These are phyloP conservation scores for Calonectria hongkongensis DNA, from an alignment of 2,329 filamentous ascomycete genomes.

Conservation along the genomic window DNA sequence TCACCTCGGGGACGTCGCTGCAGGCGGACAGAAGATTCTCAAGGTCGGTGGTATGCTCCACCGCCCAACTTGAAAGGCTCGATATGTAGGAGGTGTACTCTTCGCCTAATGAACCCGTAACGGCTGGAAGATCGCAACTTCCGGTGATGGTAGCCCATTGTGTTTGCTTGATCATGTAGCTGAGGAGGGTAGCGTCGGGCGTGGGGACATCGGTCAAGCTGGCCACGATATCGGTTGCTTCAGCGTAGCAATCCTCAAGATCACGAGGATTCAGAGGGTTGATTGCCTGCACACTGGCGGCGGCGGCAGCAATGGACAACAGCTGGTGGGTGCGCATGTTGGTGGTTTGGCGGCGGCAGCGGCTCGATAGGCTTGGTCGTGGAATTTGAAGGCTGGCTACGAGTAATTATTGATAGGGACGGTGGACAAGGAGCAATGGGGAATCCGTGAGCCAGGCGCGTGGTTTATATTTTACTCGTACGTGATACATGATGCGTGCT, in stretches of 20 bases:
- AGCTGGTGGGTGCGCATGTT: constrained; percentile 3
- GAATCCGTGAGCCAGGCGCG: too few species aligned
- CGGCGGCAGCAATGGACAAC: background rate
- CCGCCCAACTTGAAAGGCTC: constrained; percentile 1
- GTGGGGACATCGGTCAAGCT: background rate
- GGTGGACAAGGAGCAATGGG: background rate
- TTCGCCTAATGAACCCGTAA: background rate
- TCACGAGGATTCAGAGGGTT: constrained; percentile 3
- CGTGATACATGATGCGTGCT: too few species aligned
- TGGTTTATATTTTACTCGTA: background rate
- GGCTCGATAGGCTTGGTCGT: too few species aligned
- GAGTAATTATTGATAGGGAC: too few species aligned
- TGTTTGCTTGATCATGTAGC: background rate
- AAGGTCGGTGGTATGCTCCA: background rate
- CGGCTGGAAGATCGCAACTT: background rate
- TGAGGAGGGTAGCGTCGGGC: constrained; percentile 1
- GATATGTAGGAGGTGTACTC: constrained; percentile 1
- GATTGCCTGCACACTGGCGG: background rate
- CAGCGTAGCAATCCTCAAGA: constrained; percentile 4
- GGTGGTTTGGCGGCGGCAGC: background rate
- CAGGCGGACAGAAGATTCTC: constrained; percentile 1
- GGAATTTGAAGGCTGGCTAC: background rate
- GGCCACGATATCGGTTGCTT: background rate
- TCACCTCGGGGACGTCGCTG: background rate
- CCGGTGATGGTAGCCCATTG: background rate